Conservation (phyloP, 768 basidiomycete genomes). For the Hortiboletus flavorubellus region DNA sequence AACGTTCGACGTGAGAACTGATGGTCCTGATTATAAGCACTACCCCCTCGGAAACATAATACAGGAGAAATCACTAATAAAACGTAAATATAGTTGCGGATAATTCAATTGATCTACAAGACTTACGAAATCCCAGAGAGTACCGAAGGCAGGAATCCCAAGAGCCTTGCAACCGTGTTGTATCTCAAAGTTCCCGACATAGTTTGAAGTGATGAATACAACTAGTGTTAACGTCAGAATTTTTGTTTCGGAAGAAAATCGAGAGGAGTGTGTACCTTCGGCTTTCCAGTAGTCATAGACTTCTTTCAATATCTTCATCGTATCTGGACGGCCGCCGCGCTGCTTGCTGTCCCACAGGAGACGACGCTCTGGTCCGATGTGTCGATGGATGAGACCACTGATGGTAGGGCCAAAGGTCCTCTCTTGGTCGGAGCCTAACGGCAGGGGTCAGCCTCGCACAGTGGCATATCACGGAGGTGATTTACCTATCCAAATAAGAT, state of each 20-base stretch:
- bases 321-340: constrained; percentile 71
- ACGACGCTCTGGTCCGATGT: constrained; percentile 70
- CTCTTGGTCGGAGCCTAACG: constrained; percentile 71
- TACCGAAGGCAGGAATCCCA: constrained; percentile 65
- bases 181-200: constrained; percentile 71
- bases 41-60: neutral
- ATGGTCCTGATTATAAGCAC: neutral
- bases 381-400: constrained; percentile 63
- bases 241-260: neutral
- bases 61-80: constrained; percentile 21
- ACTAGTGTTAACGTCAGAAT: constrained; percentile 35
- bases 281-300: constrained; percentile 67
- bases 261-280: constrained; percentile 44
- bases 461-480: neutral
- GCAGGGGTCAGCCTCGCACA: constrained; percentile 10
- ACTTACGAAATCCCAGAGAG: constrained; percentile 65
- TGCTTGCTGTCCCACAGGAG: constrained; percentile 76
- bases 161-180: constrained; percentile 74
- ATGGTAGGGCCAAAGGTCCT: constrained; percentile 84
- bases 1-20: constrained; percentile 1
- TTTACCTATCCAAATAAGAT: constrained; percentile 74
- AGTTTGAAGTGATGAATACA: constrained; percentile 85
- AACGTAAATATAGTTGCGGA: neutral
- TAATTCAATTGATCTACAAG: constrained; percentile 1
- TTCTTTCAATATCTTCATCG: constrained; percentile 73